Base-by-base conservation (phyloP, 2,329 filamentous ascomycete species). In the Ophiostoma fasciatum region DNA sequence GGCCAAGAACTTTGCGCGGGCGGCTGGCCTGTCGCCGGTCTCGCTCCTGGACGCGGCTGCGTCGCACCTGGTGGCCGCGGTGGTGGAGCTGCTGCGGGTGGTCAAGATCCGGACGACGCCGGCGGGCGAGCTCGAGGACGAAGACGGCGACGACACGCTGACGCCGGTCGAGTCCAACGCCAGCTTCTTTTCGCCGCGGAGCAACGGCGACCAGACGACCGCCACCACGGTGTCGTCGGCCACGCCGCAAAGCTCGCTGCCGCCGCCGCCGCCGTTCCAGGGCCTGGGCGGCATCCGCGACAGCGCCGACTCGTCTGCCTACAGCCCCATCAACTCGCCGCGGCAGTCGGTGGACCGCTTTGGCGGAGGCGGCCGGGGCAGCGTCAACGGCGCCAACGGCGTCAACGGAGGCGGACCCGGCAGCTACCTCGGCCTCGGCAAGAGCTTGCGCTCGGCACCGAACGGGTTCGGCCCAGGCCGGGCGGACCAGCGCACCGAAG, bases 41-140 rank as follows among this genome's bases (percentile, higher is more conserved):
- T 93, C 84, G 6, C 61, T 98, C 4, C 65, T 98, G 17, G 90
- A 98, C 55, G 90, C 88, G 4, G 88, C 90, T 3, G 85, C 88
- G 7, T 90, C 83, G 18, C 85, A 98, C 57, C 66, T 96, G 25
- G 83, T 84, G 2, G 76, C 82, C 5, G 77, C 87, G 3, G 69
- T 96, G 18, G 77, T 98, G 15, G 87, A 94, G 48, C 68, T 96
- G 12, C 66, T 94, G 36, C 79, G 82, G 33, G 63, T 72, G 5
- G 85, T 84, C 49, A 94, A 93, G 59, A 83, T 96, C 45, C 72
- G 80, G 22, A 66, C 75, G 8, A 90, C 82, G 0, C 77, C 81
- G 2, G 67, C 68, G 2, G 74, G 74, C 31, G 82, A 92, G 49
- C 60, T 90, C n/a, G 79, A 84, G 36, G 74, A 81, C 17, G 79